Base-by-base conservation (phyloP, 2,329 filamentous ascomycete genomes). In the Sporothrix pallida region DNA sequence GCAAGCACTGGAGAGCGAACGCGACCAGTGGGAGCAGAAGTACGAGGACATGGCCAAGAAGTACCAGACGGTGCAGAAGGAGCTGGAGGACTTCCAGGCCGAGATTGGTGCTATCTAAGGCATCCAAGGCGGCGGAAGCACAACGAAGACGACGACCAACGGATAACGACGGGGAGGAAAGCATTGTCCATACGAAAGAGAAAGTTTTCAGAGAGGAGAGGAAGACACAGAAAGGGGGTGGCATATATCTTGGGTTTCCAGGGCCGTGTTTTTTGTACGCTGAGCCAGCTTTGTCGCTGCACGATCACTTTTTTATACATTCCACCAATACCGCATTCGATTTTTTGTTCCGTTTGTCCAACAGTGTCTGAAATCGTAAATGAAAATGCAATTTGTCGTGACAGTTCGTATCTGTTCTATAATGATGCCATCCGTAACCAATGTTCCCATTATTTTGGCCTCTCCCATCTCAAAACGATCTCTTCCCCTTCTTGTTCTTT, bases 31-130 rank as follows among this genome's bases (percentile, higher is more conserved):
- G 95, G 96, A 98, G 88, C 83, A 88, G 84, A 98, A 99, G 88
- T 98, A 97, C 86, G 96, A 98, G 86, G 95, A 98, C 84, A 97
- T 97, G 92, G 84, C 91, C 79, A 92, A 95, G 90, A 97, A 98
- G 87, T 92, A 97, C 87, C 85, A 86, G 78, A 83, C 88, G 74
- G 88, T 94, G 79, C 91, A 97, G 88, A 95, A 95, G 88, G 94
- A 98, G 83, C 87, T 98, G 81, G 91, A 97, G 81, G 92, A 95
- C 78, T 93, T 98, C 84, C 93, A 96, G 86, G 85, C 87, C 79
- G 95, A 97, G 86, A 95, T 98, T 85, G 92, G 92, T 88, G 96
- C 94, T 86, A 95, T 98, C 84, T 98, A 90, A 90, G 79, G 31
- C 31, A 37, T 72, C 48, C 48, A 52, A 52, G 20, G 80, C 58